Conservation (phyloP, 2,329 filamentous ascomycete species). For the Penicillium sp. region DNA sequence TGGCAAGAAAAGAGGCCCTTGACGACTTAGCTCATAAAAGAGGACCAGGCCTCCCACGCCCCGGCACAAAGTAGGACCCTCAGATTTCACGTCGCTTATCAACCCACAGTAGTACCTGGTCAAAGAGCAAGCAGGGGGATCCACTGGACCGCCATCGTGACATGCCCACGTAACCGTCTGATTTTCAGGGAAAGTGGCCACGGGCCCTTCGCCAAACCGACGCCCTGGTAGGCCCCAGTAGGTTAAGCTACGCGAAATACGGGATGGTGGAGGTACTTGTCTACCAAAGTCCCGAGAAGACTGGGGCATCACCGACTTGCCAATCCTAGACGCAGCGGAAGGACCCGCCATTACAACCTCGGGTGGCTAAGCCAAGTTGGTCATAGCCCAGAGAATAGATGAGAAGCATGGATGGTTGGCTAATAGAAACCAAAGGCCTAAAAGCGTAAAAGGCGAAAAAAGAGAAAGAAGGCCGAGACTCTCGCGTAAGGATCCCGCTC, state of each 20-base stretch:
- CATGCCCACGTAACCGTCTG: slow-evolving; percentile 6
- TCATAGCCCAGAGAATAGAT: neutral
- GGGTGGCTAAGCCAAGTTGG: neutral
- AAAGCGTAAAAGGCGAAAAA: neutral
- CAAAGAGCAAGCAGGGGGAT: slow-evolving; percentile 1
- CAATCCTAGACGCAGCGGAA: neutral
- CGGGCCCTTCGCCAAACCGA: slow-evolving; percentile 7
- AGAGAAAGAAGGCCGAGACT: slow-evolving; percentile 8
- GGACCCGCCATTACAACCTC: neutral
- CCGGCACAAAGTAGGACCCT: neutral
- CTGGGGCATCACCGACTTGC: neutral
- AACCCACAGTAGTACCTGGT: slow-evolving; percentile 9
- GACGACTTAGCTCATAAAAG: neutral
- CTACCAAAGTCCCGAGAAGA: neutral
- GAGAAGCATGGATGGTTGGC: neutral
- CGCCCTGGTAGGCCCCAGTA: slow-evolving; percentile 14
- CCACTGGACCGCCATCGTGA: slow-evolving; percentile 13
- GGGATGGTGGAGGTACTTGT: slow-evolving; percentile 5
- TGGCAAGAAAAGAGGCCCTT: neutral
- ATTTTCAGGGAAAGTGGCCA: slow-evolving; percentile 4
- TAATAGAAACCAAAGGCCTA: neutral
- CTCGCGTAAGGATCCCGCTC: slow-evolving; percentile 42
- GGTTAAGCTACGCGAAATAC: slow-evolving; percentile 23
- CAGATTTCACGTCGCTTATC: neutral
- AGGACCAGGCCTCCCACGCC: neutral